phyloP scores from a whole-genome alignment of 768 basidiomycete genomes.

The Boletus rubroflammeus region DNA sequence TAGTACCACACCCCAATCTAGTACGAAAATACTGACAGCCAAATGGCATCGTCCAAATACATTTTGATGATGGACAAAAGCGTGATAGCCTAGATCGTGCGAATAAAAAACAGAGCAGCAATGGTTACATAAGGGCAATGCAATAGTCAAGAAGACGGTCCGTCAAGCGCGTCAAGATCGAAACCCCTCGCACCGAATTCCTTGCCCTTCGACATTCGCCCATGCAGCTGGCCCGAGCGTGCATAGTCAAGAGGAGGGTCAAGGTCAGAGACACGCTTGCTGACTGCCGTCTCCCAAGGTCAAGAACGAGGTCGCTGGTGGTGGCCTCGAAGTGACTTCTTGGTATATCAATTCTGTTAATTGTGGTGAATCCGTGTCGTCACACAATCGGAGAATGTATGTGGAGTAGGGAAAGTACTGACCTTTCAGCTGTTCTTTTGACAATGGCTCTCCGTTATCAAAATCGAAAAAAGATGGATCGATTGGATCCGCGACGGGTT shows the following conservation, averaged over 20 bases:
- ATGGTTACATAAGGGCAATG: neutral
- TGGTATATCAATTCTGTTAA: conserved; percentile 43
- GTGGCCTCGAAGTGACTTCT: conserved; percentile 38
- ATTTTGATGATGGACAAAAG: neutral
- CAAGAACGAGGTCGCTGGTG: conserved; percentile 15
- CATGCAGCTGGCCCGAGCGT: neutral
- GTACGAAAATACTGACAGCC: neutral
- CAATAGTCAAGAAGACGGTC: neutral
- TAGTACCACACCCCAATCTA: neutral
- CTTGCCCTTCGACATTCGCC: neutral
- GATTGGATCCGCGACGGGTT: conserved; percentile 74
- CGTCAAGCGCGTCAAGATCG: neutral
- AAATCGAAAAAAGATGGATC: conserved; percentile 83
- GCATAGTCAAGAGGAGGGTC: neutral
- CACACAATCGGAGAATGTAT: neutral
- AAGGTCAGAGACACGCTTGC: neutral
- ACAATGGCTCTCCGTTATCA: conserved; percentile 60
- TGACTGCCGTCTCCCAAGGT: conserved; percentile 10
- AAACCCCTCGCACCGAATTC: neutral
- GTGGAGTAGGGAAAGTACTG: neutral
- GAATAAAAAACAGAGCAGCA: neutral
- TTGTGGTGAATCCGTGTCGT: neutral
- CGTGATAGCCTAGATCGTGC: neutral
- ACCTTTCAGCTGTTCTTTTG: conserved; percentile 73
- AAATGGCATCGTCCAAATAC: conserved; percentile 7